These are phyloP conservation scores for Aspergillus udagawae DNA, from an alignment of 2,329 filamentous ascomycete genomes.

Conservation along the genomic window DNA sequence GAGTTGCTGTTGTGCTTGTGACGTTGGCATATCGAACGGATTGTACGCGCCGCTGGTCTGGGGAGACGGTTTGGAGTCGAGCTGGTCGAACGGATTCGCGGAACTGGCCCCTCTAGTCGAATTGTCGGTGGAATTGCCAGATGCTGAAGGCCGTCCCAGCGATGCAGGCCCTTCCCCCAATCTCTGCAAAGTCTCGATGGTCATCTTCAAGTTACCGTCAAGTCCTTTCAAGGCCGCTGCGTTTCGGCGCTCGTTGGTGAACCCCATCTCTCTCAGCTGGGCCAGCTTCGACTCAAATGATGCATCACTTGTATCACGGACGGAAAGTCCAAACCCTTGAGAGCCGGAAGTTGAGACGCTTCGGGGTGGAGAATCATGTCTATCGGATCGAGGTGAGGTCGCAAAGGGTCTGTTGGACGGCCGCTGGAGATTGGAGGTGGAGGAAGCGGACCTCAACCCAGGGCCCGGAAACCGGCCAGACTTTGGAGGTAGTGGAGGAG, in stretches of 20 bases:
- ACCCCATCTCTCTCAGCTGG: constrained; percentile 85
- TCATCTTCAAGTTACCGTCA: constrained; percentile 78
- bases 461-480: constrained; percentile 59
- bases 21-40: constrained; percentile 57
- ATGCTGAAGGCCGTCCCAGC: constrained; percentile 53
- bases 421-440: constrained; percentile 60
- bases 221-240: constrained; percentile 75
- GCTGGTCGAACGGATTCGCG: constrained; percentile 65
- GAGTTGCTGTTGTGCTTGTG: constrained; percentile 34
- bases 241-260: constrained; percentile 77
- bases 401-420: constrained; percentile 55
- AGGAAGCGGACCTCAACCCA: constrained; percentile 64
- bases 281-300: constrained; percentile 69
- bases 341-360: constrained; percentile 23
- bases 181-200: constrained; percentile 78
- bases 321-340: constrained; percentile 62
- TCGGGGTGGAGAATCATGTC: constrained; percentile 21
- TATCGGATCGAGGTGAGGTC: constrained; percentile 23
- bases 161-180: constrained; percentile 67
- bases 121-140: constrained; percentile 15
- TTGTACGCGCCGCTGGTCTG: constrained; percentile 52
- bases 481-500: constrained; percentile 57
- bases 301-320: constrained; percentile 46
- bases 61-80: constrained; percentile 34
- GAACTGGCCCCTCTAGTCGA: constrained; percentile 34